These are phyloP conservation scores for Globisporangium yorkense DNA, from an alignment of 352 stramenopile genomes.

Conservation along the genomic window DNA sequence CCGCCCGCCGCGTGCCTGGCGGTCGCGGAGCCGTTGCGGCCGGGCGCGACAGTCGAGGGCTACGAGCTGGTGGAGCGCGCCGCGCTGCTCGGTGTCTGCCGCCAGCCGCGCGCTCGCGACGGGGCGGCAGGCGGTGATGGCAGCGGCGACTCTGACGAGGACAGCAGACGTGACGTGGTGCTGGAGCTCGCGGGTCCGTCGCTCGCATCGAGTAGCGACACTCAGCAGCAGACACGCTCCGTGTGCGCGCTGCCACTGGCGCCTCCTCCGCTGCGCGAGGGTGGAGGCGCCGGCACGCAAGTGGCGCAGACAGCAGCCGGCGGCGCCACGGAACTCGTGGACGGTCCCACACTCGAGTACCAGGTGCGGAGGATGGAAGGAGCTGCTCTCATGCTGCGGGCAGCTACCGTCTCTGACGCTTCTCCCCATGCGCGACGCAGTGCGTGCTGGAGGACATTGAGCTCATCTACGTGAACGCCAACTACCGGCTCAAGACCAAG, in stretches of 20 bases:
- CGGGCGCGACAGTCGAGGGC: constrained; percentile 41
- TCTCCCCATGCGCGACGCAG: constrained; percentile 5
- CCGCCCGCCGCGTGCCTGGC: constrained; percentile 19
- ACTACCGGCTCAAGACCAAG: constrained; percentile 69
- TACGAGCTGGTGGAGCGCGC: constrained; percentile 74
- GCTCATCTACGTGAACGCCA: constrained; percentile 64
- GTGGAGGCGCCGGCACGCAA: constrained; percentile 6
- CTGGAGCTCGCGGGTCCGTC: not conserved
- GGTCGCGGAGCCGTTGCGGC: constrained; percentile 25
- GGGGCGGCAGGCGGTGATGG: not conserved
- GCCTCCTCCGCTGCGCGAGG: not conserved
- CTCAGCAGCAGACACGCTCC: not conserved
- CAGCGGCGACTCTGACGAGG: not conserved
- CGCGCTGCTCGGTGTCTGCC: constrained; percentile 55
- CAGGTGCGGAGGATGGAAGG: constrained; percentile 17
- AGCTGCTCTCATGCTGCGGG: not conserved
- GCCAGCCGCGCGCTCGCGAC: constrained; percentile 20
- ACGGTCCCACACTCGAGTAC: constrained; percentile 72
- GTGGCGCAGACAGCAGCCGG: not conserved
- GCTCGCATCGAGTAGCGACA: not conserved
- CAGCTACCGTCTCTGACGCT: not conserved
- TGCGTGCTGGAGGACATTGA: constrained; percentile 47
- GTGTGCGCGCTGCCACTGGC: constrained; percentile 16
- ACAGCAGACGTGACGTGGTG: not conserved
- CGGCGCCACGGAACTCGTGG: constrained; percentile 1